Conservation (phyloP, 495 filamentous ascomycete genomes). For the Tuber magnatum region DNA sequence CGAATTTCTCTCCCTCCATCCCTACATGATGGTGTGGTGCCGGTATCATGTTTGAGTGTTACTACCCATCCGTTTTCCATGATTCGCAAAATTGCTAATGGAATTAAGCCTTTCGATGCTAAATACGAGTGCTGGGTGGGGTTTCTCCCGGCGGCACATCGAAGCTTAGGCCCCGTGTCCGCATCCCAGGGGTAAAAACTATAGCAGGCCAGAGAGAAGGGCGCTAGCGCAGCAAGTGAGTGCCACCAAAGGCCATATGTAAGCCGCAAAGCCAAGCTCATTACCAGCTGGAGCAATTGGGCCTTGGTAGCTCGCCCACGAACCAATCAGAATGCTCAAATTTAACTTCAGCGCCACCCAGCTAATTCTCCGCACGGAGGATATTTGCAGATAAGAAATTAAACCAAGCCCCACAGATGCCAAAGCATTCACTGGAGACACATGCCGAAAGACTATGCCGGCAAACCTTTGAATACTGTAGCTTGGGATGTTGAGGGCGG, state of each 20-base stretch:
- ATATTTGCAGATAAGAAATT: background rate
- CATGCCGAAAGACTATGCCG: background rate
- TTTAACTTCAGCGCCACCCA: background rate
- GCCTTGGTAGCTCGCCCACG: background rate
- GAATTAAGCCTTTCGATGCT: background rate
- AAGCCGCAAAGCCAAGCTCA: background rate
- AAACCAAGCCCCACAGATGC: background rate
- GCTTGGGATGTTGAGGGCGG: background rate
- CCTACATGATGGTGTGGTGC: background rate
- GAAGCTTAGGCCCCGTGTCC: background rate
- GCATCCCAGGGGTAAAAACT: background rate
- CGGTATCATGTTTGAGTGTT: background rate
- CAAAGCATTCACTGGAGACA: background rate
- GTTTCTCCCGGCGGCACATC: background rate
- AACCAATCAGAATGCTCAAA: background rate
- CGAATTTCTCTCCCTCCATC: background rate
- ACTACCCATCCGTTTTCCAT: background rate
- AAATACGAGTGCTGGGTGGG: background rate
- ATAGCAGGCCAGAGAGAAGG: background rate
- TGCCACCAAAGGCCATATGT: background rate
- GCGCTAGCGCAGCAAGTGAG: background rate
- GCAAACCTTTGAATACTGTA: background rate
- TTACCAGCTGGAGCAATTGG: background rate
- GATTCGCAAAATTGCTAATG: background rate
- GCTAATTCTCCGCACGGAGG: background rate